phyloP scores from a whole-genome alignment of 2,329 filamentous ascomycete species.

The Trichophyton mentagrophytes region DNA sequence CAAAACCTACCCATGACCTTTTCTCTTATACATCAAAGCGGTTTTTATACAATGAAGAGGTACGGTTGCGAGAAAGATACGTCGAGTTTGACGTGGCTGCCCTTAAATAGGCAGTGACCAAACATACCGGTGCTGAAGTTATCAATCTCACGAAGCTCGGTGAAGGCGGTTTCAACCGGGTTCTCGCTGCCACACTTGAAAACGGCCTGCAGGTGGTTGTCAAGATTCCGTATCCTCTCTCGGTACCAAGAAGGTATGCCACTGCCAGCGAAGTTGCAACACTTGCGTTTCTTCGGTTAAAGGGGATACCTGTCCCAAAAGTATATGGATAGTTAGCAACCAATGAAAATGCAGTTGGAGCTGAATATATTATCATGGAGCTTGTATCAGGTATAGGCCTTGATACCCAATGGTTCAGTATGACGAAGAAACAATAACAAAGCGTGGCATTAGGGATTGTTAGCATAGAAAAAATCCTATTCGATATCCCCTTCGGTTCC shows the following conservation, averaged over 20 bases:
- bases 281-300: slow-evolving; percentile 15
- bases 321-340: slow-evolving; percentile 17
- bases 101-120: slow-evolving; percentile 1
- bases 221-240: slow-evolving; percentile 16
- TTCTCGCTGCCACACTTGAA: slow-evolving; percentile 16
- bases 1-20: not conserved
- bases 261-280: slow-evolving; percentile 19
- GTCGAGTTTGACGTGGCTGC: slow-evolving; percentile 9
- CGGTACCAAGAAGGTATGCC: slow-evolving; percentile 14
- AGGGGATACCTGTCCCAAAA: slow-evolving; percentile 25
- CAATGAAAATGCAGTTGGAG: slow-evolving; percentile 15
- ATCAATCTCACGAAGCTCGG: slow-evolving; percentile 14
- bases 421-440: slow-evolving; percentile 8
- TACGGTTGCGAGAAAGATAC: slow-evolving; percentile 8
- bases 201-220: slow-evolving; percentile 15
- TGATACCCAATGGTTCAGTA: slow-evolving; percentile 15
- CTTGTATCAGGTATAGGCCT: slow-evolving; percentile 14
- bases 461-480: slow-evolving; percentile 16
- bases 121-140: slow-evolving; percentile 4
- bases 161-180: slow-evolving; percentile 19
- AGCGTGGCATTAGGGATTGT: slow-evolving; percentile 14
- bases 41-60: slow-evolving; percentile 10
- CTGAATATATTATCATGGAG: slow-evolving; percentile 20
- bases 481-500: slow-evolving; percentile 13
- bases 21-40: slow-evolving; percentile 12